Evolutionary conservation across 1,139 yeast genomes (phyloP), one percentile per base, ranked within the genome.

Genomic region (Saccharomyces hybrid): DNA sequence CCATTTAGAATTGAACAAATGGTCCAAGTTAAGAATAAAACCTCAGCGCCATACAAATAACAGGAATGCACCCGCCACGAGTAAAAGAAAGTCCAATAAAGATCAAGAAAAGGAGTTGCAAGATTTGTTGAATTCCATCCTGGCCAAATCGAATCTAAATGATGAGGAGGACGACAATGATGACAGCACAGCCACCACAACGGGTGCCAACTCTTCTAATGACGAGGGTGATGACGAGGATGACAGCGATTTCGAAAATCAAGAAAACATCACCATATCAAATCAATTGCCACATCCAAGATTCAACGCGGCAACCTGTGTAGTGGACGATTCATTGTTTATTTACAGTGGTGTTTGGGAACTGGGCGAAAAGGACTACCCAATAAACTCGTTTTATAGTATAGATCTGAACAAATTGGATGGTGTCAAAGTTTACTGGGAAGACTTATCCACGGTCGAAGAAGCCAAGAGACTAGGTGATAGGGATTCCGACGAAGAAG

Each of bases 341-440:
- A 85, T 93, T n/a, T 90, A 80, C 67, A 96, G 98, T 28, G 99
- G 99, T 63, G 81, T 85, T 32, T 93, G 84, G 81, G 99, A 93
- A 71, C 74, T 80, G 49, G 96, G 91, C 5, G 98, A 91, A 53
- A 83, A 80, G 57, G 99, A 93, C 67, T 88, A 78, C 68, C 81
- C 82, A 53, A 78, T 93, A 61, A 96, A 93, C 68, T 86, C 96
- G 5, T 80, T 93, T 71, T 93, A 93, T 68, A 79, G 91, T 31
- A 78, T 93, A 55, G 97, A 93, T 70, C 75, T 93, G 62, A 90
- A 90, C 51, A 87, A 85, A 65, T 73, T 91, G 52, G 96, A 93
- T 65, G 97, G 98, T 8, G 84, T 89, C 52, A 87, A 83, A 61
- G 88, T 89, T 1, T 84, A 80, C 61, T 93, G 98, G 97, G 98